Evolutionary conservation across 2,329 filamentous ascomycete species (phyloP), one percentile per base, ranked within the genome.

Genomic region (Penicillium sp.): DNA sequence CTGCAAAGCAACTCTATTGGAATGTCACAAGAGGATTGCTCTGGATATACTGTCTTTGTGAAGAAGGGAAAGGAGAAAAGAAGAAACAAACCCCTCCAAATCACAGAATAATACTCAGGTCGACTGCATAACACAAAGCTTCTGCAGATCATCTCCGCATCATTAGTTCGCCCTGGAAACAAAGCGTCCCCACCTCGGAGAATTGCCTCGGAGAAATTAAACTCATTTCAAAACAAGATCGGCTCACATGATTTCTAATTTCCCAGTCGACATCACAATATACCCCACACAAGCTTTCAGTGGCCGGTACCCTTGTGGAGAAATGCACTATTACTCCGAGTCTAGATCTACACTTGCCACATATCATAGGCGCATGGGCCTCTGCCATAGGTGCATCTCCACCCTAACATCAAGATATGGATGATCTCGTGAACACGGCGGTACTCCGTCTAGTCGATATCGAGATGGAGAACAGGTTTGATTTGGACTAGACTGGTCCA

Each of bases 261-360:
- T 15, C 11, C 22, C 23, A 18, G 20, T 5, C 37, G 4, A 4
- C 1, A 41, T 22, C n/a, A 2, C 18, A 6, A 31, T 22, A 41
- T 41, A 20, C n/a, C 35, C 35, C 35, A 20, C 6, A 41, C 8
- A 22, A 22, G 37, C 37, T 12, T 22, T 41, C 37, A 41, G 4
- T 22, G 1, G 11, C 7, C 14, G 40, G 11, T 15, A 25, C 1
- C 15, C n/a, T n/a, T n/a, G 2, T 18, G 47, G 54, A 59, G 44
- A 54, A 52, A 51, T 54, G 14, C 11, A 12, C 7, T 51, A 55
- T 50, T 57, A 54, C 45, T 53, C 58, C 50, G 56, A 53, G 15
- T 40, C 22, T 29, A 20, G 6, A 27, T 33, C 23, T 14, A 14
- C 15, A 41, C 27, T 15, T 41, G 14, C 26, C 37, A 15, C 33